Evolutionary conservation across 257 asterid genomes (phyloP).

Genomic region (Coffea canephora): DNA sequence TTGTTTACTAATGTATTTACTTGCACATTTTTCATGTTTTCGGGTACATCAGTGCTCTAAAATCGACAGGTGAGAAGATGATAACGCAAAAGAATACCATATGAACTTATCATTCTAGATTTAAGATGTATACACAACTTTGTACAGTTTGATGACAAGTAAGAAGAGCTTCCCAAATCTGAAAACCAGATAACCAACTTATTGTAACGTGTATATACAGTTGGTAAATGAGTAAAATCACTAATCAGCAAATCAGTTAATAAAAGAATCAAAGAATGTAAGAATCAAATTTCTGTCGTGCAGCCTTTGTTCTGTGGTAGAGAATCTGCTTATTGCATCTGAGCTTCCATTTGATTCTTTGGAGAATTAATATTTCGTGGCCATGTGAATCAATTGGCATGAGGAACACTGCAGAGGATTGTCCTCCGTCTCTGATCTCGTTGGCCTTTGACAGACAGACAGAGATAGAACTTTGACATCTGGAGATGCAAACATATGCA

Average conservation of each 20-base stretch:
- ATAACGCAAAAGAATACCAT: neutral
- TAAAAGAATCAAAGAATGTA: conserved; percentile 11
- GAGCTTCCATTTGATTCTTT: neutral
- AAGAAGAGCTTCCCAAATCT: neutral
- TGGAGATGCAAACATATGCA: neutral
- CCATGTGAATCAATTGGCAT: neutral
- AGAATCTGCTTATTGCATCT: neutral
- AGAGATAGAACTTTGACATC: neutral
- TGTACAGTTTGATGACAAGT: conserved; percentile 6
- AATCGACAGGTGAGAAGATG: neutral
- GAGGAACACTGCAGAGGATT: neutral
- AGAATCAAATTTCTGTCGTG: neutral
- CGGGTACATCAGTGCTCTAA: no score
- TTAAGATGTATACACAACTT: neutral
- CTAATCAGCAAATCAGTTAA: conserved; percentile 8
- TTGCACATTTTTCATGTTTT: neutral
- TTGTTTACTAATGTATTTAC: no score
- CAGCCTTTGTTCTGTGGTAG: neutral
- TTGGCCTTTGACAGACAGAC: neutral
- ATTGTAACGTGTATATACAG: conserved; percentile 1
- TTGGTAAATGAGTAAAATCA: neutral
- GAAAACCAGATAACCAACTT: neutral
- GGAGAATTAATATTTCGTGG: neutral
- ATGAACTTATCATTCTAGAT: neutral
- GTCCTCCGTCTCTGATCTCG: neutral